These are phyloP conservation scores for Gnaphalium uliginosum DNA, from an alignment of 129 eudicot genomes.

Conservation along the genomic window DNA sequence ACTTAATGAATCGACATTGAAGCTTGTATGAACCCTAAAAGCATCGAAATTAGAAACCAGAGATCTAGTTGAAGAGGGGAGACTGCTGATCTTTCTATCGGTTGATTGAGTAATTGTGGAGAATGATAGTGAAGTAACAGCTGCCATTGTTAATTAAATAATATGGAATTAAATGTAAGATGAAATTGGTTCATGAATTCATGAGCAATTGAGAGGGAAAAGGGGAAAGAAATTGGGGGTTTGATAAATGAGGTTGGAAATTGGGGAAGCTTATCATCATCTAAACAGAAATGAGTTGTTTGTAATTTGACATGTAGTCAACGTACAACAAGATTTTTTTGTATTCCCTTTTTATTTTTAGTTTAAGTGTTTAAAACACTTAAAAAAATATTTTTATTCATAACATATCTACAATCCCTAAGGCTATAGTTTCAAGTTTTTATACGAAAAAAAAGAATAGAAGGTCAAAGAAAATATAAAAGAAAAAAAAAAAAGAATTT, in stretches of 20 bases:
- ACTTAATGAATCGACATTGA: constrained; percentile 27
- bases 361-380: too few relatives aligned
- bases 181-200: not conserved
- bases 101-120: constrained; percentile 44
- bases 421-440: too few relatives aligned
- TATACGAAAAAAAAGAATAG: too few relatives aligned
- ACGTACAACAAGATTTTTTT: not conserved
- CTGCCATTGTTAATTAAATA: constrained; percentile 47
- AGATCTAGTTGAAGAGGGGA: constrained; percentile 36
- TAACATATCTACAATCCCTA: too few relatives aligned
- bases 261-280: constrained; percentile 8
- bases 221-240: not conserved
- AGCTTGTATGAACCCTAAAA: constrained; percentile 43
- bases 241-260: not conserved
- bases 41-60: constrained; percentile 37
- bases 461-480: too few relatives aligned
- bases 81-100: constrained; percentile 37
- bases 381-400: too few relatives aligned
- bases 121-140: constrained; percentile 63
- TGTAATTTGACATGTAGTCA: constrained; percentile 16
- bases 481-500: too few relatives aligned
- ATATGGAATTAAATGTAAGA: not conserved
- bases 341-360: too few relatives aligned
- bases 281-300: not conserved
- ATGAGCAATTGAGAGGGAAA: not conserved